Conservation (phyloP, 2,329 filamentous ascomycete species). For the Coniella lustricola region DNA sequence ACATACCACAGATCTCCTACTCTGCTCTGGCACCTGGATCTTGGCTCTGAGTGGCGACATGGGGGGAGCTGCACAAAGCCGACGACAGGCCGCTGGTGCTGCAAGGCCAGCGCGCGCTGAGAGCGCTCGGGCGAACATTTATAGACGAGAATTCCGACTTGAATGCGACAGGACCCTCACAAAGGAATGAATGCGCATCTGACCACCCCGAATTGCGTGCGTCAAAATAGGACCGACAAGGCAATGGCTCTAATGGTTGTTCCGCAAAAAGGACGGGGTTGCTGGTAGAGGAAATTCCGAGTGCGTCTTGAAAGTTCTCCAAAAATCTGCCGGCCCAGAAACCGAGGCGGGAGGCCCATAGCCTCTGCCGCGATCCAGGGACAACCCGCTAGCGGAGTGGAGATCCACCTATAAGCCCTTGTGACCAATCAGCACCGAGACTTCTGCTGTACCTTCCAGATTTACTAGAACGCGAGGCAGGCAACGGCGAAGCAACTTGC, state of each 20-base stretch:
- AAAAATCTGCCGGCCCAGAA: slow-evolving; percentile 6
- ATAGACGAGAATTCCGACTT: slow-evolving; percentile 16
- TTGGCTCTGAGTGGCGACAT: slow-evolving; percentile 79
- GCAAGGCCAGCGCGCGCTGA: slow-evolving; percentile 46
- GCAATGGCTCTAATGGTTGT: neutral
- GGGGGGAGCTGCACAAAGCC: slow-evolving; percentile 35
- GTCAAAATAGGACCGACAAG: neutral
- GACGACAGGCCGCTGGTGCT: slow-evolving; percentile 34
- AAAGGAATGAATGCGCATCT: slow-evolving; percentile 2
- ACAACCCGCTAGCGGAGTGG: neutral
- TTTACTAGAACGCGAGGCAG: slow-evolving; percentile 4
- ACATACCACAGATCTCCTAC: slow-evolving; percentile 40
- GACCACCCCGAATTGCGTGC: neutral
- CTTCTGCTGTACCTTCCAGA: slow-evolving; percentile 7
- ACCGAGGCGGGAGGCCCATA: slow-evolving; percentile 3
- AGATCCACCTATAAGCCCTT: neutral
- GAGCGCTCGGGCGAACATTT: slow-evolving; percentile 53
- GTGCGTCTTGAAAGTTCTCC: slow-evolving; percentile 6
- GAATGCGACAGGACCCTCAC: neutral
- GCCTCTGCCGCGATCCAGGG: neutral
- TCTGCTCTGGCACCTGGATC: slow-evolving; percentile 37
- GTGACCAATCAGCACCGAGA: slow-evolving; percentile 5
- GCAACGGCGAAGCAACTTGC: neutral
- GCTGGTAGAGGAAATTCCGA: neutral
- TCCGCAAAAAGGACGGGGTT: neutral